A percentile compares a stretch with the other conserved stretches of the same genome.
Evolutionary conservation across 495 filamentous ascomycete genomes (phyloP).

Genomic region (Aspergillus coremiiformis): DNA sequence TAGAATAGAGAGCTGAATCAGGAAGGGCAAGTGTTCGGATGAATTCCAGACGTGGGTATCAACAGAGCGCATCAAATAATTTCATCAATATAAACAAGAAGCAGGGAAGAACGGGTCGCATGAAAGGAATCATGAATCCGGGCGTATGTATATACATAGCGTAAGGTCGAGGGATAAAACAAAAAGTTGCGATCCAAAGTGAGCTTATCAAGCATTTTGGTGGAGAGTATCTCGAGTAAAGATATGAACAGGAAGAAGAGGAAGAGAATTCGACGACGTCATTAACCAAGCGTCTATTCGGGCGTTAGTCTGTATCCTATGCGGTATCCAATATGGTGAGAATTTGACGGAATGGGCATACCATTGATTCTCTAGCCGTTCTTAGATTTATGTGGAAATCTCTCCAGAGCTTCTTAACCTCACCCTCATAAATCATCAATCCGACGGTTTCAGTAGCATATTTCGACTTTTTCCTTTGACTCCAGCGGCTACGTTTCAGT

Average conservation of each 20-base stretch:
- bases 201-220: background rate
- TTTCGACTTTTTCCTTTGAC: constrained; percentile 42
- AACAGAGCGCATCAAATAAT: constrained; percentile 4
- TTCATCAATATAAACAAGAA: background rate
- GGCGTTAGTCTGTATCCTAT: background rate
- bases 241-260: background rate
- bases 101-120: background rate
- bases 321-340: background rate
- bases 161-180: background rate
- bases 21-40: background rate
- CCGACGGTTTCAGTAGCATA: constrained; percentile 52
- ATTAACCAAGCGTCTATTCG: constrained; percentile 2
- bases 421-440: constrained; percentile 46
- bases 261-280: background rate
- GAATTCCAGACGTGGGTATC: constrained; percentile 4
- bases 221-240: background rate
- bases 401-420: constrained; percentile 50
- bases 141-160: background rate
- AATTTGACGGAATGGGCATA: constrained; percentile 11
- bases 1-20: background rate
- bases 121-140: background rate
- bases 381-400: constrained; percentile 54
- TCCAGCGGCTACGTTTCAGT: constrained; percentile 46
- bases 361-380: constrained; percentile 43
- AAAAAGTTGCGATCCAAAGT: background rate